Evolutionary conservation across 495 filamentous ascomycete species (phyloP), one percentile per base, ranked within the genome.

Genomic region (Aspergillus haitiensis): DNA sequence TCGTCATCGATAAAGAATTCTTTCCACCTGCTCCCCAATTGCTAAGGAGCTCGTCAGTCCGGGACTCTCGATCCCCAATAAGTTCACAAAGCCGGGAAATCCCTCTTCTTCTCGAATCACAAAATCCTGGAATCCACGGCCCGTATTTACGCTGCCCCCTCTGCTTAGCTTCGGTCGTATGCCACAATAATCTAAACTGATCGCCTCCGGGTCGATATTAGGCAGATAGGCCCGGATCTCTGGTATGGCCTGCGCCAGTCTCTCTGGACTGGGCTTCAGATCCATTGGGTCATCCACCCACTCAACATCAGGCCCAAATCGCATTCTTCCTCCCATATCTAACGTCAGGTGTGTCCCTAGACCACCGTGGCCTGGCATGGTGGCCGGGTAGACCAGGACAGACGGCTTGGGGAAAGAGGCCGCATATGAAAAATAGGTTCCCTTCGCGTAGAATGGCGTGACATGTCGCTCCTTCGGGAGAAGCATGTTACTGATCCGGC

Each of bases 261-360:
- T 76, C n/a, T 76, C 74, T 42, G 76, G 72, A n/a, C 73, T 81
- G 8, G 82, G 79, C 34, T 71, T 73, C 39, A 85, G 73, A 62
- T 88, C 84, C 31, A 64, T 72, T 0, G 88, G 81, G 39, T 84
- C 81, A 44, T 84, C 78, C 1, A 95, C 85, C 94, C 95, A 98
- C 71, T 98, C 92, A 11, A 97, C 90, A 66, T 98, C 94, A 0
- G 94, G 94, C 0, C 94, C 94, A 69, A 98, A 98, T 37, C 93
- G 88, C 32, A 98, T 82, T 1, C 89, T 82, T 0, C 92, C 93
- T 0, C 81, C 84, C 77, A 98, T 80, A 68, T 98, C 94, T 16
- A 98, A 81, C 0, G 94, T 98, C 6, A 98, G 76, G 74, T 98
- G 94, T 1, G 94, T 97, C 44, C 94, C 94, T 8, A 98, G 79